These are phyloP conservation scores for Nelumbo lutea DNA, from an alignment of 164 flowering plant genomes.

Conservation along the genomic window DNA sequence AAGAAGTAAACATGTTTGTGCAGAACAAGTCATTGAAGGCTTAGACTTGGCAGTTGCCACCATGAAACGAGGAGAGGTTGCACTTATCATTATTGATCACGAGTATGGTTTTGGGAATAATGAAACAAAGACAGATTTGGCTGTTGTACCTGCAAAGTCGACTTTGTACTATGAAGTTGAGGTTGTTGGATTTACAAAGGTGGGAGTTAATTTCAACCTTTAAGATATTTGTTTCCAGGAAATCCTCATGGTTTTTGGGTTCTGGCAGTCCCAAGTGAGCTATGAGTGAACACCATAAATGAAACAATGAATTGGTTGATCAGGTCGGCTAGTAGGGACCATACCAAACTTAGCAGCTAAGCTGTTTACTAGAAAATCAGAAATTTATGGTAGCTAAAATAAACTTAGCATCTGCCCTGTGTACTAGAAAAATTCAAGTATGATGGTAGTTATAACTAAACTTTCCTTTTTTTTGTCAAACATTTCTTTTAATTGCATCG, in stretches of 20 bases:
- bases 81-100: slow-evolving; percentile 19
- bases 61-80: slow-evolving; percentile 29
- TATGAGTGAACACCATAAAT: too few relatives aligned
- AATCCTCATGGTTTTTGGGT: too few relatives aligned
- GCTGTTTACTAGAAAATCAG: too few relatives aligned
- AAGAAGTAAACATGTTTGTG: slow-evolving; percentile 7
- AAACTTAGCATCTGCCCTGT: too few relatives aligned
- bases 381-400: too few relatives aligned
- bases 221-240: background rate
- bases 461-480: background rate
- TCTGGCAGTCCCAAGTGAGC: too few relatives aligned
- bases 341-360: too few relatives aligned
- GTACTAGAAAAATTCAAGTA: too few relatives aligned
- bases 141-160: slow-evolving; percentile 27
- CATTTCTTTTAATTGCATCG: background rate
- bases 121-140: slow-evolving; percentile 17
- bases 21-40: slow-evolving; percentile 35
- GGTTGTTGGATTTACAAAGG: slow-evolving; percentile 31
- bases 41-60: slow-evolving; percentile 30
- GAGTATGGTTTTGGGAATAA: slow-evolving; percentile 27
- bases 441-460: background rate
- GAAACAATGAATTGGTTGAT: too few relatives aligned
- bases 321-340: too few relatives aligned
- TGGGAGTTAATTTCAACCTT: background rate
- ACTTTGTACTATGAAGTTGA: slow-evolving; percentile 30